phyloP scores from a whole-genome alignment of 2,329 filamentous ascomycete species.

The Elsinoe necatrix region DNA sequence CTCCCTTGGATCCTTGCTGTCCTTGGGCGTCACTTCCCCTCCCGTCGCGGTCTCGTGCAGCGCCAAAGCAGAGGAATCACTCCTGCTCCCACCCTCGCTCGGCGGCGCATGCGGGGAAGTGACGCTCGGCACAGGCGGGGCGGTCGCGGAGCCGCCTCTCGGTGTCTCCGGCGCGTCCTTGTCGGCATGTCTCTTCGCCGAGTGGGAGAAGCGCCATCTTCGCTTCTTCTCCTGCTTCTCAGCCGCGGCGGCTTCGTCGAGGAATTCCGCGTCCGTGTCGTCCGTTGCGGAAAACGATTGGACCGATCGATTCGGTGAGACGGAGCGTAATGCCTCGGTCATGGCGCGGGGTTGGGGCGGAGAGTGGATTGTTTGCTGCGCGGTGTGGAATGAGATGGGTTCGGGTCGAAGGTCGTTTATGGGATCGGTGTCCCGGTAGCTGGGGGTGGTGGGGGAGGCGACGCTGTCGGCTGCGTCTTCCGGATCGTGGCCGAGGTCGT shows the following conservation, averaged over 20 bases:
- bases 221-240: slow-evolving; percentile 62
- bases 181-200: slow-evolving; percentile 24
- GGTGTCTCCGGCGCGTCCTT: not conserved
- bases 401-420: slow-evolving; percentile 22
- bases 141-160: not conserved
- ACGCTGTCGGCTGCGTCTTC: slow-evolving; percentile 25
- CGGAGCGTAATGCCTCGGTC: slow-evolving; percentile 49
- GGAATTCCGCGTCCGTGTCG: slow-evolving; percentile 68
- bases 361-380: slow-evolving; percentile 31
- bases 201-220: slow-evolving; percentile 59
- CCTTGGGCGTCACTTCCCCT: slow-evolving; percentile 7
- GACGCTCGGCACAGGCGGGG: slow-evolving; percentile 4
- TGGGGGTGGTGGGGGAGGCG: slow-evolving; percentile 26
- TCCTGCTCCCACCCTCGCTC: not conserved
- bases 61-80: not conserved
- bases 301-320: slow-evolving; percentile 68
- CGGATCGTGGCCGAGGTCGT: slow-evolving; percentile 46
- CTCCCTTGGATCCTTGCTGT: not conserved
- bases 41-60: not conserved
- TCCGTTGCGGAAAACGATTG: slow-evolving; percentile 69
- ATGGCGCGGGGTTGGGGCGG: slow-evolving; percentile 51
- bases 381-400: slow-evolving; percentile 30
- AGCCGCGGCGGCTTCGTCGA: slow-evolving; percentile 48
- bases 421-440: slow-evolving; percentile 18
- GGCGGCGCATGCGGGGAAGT: not conserved